phyloP scores from a whole-genome alignment of 2,329 filamentous ascomycete genomes.

The Botrytis porri region DNA sequence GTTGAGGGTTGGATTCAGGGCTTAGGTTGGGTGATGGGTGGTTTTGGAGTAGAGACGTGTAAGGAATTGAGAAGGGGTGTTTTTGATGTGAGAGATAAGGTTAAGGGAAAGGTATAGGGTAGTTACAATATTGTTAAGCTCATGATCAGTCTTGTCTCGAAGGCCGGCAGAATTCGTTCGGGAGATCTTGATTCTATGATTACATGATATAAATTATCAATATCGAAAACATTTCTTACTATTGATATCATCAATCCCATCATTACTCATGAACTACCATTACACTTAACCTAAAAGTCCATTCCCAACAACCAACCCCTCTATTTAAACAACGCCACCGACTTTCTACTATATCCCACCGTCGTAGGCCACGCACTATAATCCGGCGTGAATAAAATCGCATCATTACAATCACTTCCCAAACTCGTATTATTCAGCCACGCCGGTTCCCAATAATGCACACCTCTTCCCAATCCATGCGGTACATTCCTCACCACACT shows the following conservation, averaged over 20 bases:
- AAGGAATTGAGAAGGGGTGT: not conserved
- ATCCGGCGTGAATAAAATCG: conserved; percentile 53
- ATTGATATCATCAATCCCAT: not conserved
- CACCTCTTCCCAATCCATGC: conserved; percentile 49
- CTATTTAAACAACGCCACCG: conserved; percentile 11
- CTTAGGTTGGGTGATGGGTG: not conserved
- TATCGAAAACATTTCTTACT: not conserved
- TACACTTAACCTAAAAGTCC: not conserved
- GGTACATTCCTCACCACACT: conserved; percentile 51
- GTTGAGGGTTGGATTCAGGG: conserved; percentile 10
- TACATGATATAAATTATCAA: not conserved
- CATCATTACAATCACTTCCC: conserved; percentile 62
- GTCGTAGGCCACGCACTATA: conserved; percentile 31
- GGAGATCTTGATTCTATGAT: not conserved
- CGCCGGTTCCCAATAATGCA: conserved; percentile 72
- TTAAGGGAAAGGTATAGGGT: not conserved
- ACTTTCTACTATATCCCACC: conserved; percentile 12
- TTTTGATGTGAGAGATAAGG: not conserved
- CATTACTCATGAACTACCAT: not conserved
- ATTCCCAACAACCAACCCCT: not conserved
- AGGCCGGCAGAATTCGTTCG: not conserved
- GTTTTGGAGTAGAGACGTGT: not conserved
- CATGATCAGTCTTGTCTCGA: accelerated
- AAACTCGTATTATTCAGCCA: conserved; percentile 45
- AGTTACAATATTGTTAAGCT: not conserved